Conservation (phyloP, 805 yeast species). For the Metschnikowia picachoensis region DNA sequence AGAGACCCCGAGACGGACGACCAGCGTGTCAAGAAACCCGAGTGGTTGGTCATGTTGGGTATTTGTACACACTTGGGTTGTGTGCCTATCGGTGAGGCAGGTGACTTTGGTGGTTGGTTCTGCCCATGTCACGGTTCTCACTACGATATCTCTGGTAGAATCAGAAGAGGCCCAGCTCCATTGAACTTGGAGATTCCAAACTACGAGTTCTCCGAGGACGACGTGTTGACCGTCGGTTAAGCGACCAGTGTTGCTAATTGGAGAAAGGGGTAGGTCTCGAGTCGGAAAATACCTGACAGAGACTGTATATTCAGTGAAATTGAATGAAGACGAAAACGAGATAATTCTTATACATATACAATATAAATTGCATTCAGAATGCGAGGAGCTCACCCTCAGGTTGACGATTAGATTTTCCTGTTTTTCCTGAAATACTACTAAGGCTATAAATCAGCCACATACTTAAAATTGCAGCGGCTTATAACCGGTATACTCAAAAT, state of each 20-base stretch:
- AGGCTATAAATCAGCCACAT: too few relatives aligned
- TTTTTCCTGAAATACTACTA: too few relatives aligned
- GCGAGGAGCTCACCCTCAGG: neutral
- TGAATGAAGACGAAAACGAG: neutral
- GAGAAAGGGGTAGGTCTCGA: neutral
- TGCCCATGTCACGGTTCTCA: slow-evolving; percentile 99
- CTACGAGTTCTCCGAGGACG: slow-evolving; percentile 74
- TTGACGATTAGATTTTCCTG: neutral
- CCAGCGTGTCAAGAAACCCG: slow-evolving; percentile 94
- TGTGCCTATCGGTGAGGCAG: slow-evolving; percentile 99
- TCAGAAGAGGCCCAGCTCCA: slow-evolving; percentile 99
- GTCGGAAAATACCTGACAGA: neutral
- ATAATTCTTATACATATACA: slow-evolving; percentile 9
- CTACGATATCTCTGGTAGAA: slow-evolving; percentile 99
- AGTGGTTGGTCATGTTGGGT: slow-evolving; percentile 99
- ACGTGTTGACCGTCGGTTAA: slow-evolving; percentile 87
- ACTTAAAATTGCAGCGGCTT: slow-evolving; percentile 11
- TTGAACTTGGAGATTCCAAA: slow-evolving; percentile 94
- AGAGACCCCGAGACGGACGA: slow-evolving; percentile 94
- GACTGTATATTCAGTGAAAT: neutral
- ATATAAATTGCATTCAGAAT: slow-evolving; percentile 10
- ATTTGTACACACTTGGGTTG: slow-evolving; percentile 99
- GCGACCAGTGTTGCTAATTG: neutral
- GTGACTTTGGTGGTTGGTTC: slow-evolving; percentile 99
- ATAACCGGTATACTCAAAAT: slow-evolving; percentile 9